Percentiles rank a stretch among this genome's conserved stretches.
Evolutionary conservation across 495 filamentous ascomycete genomes (phyloP).

Genomic region (Annulohypoxylon maeteangense): DNA sequence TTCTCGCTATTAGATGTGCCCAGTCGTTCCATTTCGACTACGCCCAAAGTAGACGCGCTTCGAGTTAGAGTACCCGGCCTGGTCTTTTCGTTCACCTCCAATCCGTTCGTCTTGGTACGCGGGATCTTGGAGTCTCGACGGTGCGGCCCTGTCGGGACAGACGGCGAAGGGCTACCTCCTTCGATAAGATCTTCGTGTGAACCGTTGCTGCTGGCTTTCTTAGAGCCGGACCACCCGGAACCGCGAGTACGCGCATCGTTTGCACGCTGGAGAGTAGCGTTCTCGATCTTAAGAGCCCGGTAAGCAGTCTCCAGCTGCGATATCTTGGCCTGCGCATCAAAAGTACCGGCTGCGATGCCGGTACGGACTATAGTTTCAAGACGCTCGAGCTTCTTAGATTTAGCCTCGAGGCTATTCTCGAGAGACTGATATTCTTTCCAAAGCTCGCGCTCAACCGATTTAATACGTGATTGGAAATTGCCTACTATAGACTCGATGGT

Average conservation of each 20-base stretch:
- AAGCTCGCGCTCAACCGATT: constrained; percentile 84
- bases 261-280: constrained; percentile 74
- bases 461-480: constrained; percentile 83
- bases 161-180: constrained; percentile 60
- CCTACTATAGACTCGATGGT: constrained; percentile 83
- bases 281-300: constrained; percentile 82
- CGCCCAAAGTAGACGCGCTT: constrained; percentile 42
- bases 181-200: constrained; percentile 44
- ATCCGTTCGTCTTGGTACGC: constrained; percentile 49
- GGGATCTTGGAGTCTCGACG: constrained; percentile 49
- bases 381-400: constrained; percentile 86
- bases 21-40: constrained; percentile 38
- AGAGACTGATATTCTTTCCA: constrained; percentile 90
- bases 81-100: constrained; percentile 43
- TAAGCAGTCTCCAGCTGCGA: constrained; percentile 81
- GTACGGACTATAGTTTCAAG: constrained; percentile 78
- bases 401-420: constrained; percentile 79
- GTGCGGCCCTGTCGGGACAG: constrained; percentile 60
- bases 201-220: constrained; percentile 39
- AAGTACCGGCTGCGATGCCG: constrained; percentile 57
- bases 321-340: constrained; percentile 67
- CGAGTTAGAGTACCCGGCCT: constrained; percentile 47
- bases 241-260: constrained; percentile 56
- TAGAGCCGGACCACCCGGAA: constrained; percentile 36
- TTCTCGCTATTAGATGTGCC: constrained; percentile 41